Evolutionary conservation across 225 moss, liverwort and hornwort species (phyloP).

Genomic region (Neckera pumila): DNA sequence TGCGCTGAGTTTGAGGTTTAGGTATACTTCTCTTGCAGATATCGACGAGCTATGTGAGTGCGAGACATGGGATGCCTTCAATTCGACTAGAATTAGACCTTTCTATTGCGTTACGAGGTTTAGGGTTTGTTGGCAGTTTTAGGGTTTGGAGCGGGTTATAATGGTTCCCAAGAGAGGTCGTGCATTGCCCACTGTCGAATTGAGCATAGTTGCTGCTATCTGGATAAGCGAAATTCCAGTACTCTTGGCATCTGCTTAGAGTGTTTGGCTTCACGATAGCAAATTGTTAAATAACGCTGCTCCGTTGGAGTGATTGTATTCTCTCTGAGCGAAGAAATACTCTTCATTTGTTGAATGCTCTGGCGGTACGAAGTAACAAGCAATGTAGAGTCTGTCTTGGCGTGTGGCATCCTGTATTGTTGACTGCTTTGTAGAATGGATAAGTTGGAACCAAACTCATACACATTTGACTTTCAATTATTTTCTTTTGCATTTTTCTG

Average conservation of each 20-base stretch:
- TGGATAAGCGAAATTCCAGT: background rate
- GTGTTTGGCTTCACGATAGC: too few relatives aligned
- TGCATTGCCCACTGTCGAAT: background rate
- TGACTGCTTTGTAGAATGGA: background rate
- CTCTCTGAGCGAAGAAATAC: background rate
- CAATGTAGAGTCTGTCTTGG: background rate
- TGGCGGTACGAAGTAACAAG: background rate
- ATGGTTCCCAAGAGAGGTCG: background rate
- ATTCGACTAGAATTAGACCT: background rate
- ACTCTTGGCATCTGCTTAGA: background rate
- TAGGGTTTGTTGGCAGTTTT: background rate
- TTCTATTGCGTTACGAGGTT: background rate
- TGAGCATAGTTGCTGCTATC: background rate
- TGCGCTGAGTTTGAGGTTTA: background rate
- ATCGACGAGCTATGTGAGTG: too few relatives aligned
- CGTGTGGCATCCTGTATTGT: background rate
- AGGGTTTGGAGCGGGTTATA: background rate
- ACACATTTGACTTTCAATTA: background rate
- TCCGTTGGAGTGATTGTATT: background rate
- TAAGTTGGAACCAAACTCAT: background rate
- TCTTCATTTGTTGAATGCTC: background rate
- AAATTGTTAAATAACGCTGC: background rate
- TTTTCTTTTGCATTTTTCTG: background rate
- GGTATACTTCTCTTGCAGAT: background rate
- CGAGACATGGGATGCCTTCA: background rate